phyloP scores from a whole-genome alignment of 352 stramenopile species.

The Globisporangium cederbergense region DNA sequence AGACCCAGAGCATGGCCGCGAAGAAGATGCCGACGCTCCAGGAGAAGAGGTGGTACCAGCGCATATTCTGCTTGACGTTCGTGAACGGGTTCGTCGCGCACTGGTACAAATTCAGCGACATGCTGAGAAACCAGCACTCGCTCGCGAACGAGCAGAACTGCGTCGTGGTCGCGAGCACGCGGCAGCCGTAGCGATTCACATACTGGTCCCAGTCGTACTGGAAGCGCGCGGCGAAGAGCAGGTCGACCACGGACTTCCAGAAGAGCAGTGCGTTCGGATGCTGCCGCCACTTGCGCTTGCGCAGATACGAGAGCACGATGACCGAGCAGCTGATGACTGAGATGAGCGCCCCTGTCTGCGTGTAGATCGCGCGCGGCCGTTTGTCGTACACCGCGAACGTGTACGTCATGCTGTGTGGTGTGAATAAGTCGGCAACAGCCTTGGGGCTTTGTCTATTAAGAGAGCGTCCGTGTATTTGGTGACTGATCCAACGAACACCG shows the following conservation, averaged over 20 bases:
- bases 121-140: conserved; percentile 87
- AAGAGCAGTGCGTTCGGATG: conserved; percentile 84
- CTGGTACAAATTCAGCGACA: conserved; percentile 84
- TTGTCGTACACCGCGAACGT: conserved; percentile 23
- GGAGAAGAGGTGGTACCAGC: conserved; percentile 71
- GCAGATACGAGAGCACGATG: conserved; percentile 65
- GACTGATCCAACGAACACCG: not conserved
- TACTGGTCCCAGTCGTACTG: conserved; percentile 65
- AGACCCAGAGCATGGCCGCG: conserved; percentile 52
- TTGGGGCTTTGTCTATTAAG: not conserved
- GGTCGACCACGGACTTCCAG: conserved; percentile 72
- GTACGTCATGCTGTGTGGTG: conserved; percentile 13
- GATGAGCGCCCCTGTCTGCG: conserved; percentile 64
- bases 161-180: conserved; percentile 53
- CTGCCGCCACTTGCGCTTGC: conserved; percentile 63
- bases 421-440: not conserved
- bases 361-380: conserved; percentile 44
- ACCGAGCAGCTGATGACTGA: conserved; percentile 73
- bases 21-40: conserved; percentile 63
- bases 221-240: conserved; percentile 75
- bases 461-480: not conserved
- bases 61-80: conserved; percentile 70
- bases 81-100: conserved; percentile 87
- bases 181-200: conserved; percentile 45
- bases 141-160: conserved; percentile 78